Percentiles rank a stretch among this genome's conserved stretches.
Evolutionary conservation across 1,284 basidiomycete species (phyloP).

Genomic region (Exobasidium cylindrosporum): DNA sequence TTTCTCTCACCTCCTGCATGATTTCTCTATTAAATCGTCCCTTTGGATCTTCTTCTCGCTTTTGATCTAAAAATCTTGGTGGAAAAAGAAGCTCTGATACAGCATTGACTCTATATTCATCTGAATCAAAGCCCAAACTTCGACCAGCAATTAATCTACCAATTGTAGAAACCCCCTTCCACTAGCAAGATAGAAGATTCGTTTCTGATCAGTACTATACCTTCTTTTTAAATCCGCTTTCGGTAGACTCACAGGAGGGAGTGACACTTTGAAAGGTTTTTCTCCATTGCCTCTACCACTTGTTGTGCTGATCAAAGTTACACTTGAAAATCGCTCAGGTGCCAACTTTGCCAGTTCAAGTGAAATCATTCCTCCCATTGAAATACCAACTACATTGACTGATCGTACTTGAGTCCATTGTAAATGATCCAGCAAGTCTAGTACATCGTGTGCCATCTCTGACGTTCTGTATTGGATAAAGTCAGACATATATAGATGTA

Average conservation of each 20-base stretch:
- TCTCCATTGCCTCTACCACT: slow-evolving; percentile 26
- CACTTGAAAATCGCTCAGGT: slow-evolving; percentile 23
- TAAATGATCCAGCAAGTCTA: slow-evolving; percentile 66
- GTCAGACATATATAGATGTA: not conserved
- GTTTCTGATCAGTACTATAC: not conserved
- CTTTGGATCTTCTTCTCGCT: slow-evolving; percentile 19
- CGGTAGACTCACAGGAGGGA: slow-evolving; percentile 15
- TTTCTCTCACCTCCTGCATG: slow-evolving; percentile 24
- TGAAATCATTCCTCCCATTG: slow-evolving; percentile 82
- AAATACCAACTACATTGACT: slow-evolving; percentile 73
- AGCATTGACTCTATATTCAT: slow-evolving; percentile 62
- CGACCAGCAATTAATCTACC: slow-evolving; percentile 54
- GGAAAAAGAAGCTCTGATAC: slow-evolving; percentile 66
- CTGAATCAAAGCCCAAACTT: slow-evolving; percentile 61
- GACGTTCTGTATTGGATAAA: slow-evolving; percentile 59
- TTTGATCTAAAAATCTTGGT: slow-evolving; percentile 62
- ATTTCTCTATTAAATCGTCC: slow-evolving; percentile 32
- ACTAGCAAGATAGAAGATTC: not conserved
- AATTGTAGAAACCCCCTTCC: slow-evolving; percentile 55
- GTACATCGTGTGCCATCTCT: slow-evolving; percentile 73
- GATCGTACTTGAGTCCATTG: slow-evolving; percentile 67
- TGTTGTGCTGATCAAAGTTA: slow-evolving; percentile 46
- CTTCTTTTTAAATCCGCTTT: not conserved
- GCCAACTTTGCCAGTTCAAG: slow-evolving; percentile 45
- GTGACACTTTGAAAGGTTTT: slow-evolving; percentile 11